These are phyloP conservation scores for Vaucheria bursata DNA, from an alignment of 352 stramenopile genomes.

Conservation along the genomic window DNA sequence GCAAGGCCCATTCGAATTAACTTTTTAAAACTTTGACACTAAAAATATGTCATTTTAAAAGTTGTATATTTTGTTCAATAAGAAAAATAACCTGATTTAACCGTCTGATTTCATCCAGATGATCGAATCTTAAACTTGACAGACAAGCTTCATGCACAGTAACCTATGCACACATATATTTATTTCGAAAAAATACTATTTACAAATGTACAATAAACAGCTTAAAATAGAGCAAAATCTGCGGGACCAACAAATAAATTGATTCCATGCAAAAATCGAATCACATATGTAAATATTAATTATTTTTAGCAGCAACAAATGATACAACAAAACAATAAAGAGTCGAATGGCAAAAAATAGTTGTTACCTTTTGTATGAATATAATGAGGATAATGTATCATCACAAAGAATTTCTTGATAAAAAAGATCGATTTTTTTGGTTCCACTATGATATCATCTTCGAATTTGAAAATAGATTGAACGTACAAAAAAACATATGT, in stretches of 20 bases:
- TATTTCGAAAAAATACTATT: no score
- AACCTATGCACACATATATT: neutral
- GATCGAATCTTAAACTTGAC: neutral
- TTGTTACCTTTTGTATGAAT: no score
- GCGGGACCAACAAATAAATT: neutral
- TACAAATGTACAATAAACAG: no score
- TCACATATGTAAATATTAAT: neutral
- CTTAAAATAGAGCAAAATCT: neutral
- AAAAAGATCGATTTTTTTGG: neutral
- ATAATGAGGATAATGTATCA: neutral
- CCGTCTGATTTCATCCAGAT: neutral
- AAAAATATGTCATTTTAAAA: no score
- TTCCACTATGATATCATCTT: neutral
- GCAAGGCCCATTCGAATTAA: no score
- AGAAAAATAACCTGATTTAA: slow-evolving; percentile 15
- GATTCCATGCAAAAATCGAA: neutral
- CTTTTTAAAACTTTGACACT: no score
- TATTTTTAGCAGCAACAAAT: neutral
- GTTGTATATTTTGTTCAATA: no score
- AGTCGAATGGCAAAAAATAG: neutral
- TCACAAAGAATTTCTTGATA: neutral
- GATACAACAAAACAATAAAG: neutral
- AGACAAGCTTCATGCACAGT: slow-evolving; percentile 8
- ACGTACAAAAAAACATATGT: no score
- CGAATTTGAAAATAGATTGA: no score